A percentile compares a stretch with the other conserved stretches of the same genome.
Evolutionary conservation across 371 early-diverging fungal genomes (phyloP).

Genomic region (Dichotomocladium elegans): DNA sequence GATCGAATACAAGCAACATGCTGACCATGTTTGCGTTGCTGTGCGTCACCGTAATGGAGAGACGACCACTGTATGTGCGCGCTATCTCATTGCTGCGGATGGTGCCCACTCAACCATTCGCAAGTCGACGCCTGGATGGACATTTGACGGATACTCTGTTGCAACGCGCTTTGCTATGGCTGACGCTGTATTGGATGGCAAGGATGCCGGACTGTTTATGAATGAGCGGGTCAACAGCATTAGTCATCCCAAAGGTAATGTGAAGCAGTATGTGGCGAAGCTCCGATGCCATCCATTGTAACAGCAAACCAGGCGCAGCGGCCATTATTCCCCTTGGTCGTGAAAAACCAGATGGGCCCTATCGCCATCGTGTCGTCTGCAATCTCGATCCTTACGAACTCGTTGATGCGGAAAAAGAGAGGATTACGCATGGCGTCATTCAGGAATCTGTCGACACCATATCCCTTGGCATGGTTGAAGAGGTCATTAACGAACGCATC

Average conservation of each 20-base stretch:
- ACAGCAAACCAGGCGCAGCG: background rate
- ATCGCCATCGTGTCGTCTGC: background rate
- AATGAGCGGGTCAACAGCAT: constrained; percentile 4
- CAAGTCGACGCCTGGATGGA: constrained; percentile 24
- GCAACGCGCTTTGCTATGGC: constrained; percentile 24
- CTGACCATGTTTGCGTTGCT: constrained; percentile 15
- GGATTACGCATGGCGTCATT: constrained; percentile 2
- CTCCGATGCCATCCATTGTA: too few species aligned
- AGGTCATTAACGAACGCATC: constrained; percentile 2
- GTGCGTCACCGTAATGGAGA: constrained; percentile 1
- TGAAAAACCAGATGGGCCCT: background rate
- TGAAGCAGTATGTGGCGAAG: background rate
- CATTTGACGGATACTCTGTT: constrained; percentile 27
- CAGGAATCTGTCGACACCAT: background rate
- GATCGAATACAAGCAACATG: constrained; percentile 24
- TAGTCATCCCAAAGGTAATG: constrained; percentile 2
- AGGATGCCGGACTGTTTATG: constrained; percentile 2
- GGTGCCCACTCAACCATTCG: constrained; percentile 34
- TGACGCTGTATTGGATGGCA: constrained; percentile 19
- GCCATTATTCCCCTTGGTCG: constrained; percentile 9
- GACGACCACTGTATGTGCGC: constrained; percentile 10
- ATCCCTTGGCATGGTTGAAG: background rate
- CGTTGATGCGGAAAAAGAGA: background rate
- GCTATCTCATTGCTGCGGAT: constrained; percentile 37
- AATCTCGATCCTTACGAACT: constrained; percentile 9